Evolutionary conservation across 768 basidiomycete species (phyloP).

Genomic region (Podaxis sp.): DNA sequence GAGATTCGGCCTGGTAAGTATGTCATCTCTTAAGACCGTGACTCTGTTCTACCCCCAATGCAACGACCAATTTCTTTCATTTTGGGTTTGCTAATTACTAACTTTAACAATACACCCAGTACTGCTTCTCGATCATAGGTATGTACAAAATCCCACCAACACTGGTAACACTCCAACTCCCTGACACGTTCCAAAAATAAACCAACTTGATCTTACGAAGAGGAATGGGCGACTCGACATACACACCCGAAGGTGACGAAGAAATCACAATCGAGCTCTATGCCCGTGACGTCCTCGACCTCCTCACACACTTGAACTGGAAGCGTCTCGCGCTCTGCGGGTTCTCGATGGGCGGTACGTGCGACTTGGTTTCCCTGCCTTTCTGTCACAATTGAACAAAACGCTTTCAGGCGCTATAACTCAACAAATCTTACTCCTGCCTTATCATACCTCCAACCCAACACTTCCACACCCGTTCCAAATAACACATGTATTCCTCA

Average conservation of each 20-base stretch:
- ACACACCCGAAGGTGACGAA: conserved; percentile 32
- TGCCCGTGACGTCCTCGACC: conserved; percentile 42
- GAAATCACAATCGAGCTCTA: conserved; percentile 43
- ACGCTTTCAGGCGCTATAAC: conserved; percentile 35
- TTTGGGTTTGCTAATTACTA: neutral
- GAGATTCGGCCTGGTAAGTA: conserved; percentile 39
- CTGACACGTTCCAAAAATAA: neutral
- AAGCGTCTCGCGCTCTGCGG: conserved; percentile 43
- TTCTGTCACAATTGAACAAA: neutral
- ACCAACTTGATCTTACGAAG: conserved; percentile 20
- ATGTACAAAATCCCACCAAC: neutral
- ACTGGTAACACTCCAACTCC: neutral
- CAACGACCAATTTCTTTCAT: too few relatives aligned
- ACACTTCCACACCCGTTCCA: conserved; percentile 38
- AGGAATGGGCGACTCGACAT: conserved; percentile 46
- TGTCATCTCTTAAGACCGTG: neutral
- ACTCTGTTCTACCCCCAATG: neutral
- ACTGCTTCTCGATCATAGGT: conserved; percentile 41
- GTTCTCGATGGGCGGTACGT: conserved; percentile 52
- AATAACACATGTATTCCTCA: conserved; percentile 40
- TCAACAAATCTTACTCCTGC: conserved; percentile 45
- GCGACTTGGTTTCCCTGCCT: neutral
- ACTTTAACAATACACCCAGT: conserved; percentile 26
- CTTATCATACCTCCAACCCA: conserved; percentile 28
- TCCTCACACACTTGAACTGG: conserved; percentile 39